Evolutionary conservation across 345 rosid species (phyloP).

Genomic region (Populus davidiana): DNA sequence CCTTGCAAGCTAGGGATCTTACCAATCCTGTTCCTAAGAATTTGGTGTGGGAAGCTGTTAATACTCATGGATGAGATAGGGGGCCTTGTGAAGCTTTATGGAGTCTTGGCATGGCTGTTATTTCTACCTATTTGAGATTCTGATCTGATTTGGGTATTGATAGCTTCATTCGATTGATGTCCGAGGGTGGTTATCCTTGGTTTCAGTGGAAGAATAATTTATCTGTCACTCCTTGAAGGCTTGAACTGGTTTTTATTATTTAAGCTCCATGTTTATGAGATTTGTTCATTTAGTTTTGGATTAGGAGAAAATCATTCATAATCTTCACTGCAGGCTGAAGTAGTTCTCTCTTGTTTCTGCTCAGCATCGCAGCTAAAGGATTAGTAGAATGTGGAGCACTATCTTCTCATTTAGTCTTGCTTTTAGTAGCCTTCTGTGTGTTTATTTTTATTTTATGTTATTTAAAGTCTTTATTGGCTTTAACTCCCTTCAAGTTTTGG

Average conservation of each 20-base stretch:
- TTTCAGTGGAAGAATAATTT: slow-evolving; percentile 22
- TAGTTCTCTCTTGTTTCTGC: slow-evolving; percentile 6
- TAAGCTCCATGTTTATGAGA: slow-evolving; percentile 1
- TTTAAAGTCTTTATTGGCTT: neutral
- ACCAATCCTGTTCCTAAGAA: slow-evolving; percentile 43
- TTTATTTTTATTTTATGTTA: neutral
- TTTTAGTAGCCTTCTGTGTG: neutral
- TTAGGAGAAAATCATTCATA: slow-evolving; percentile 1
- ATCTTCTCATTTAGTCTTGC: slow-evolving; percentile 14
- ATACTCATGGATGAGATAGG: slow-evolving; percentile 44
- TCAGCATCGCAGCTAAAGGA: slow-evolving; percentile 11
- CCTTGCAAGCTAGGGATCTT: slow-evolving; percentile 51
- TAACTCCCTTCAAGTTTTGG: neutral
- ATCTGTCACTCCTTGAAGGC: slow-evolving; percentile 22
- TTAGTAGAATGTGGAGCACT: slow-evolving; percentile 13
- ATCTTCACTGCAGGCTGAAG: slow-evolving; percentile 6
- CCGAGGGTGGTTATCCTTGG: slow-evolving; percentile 3
- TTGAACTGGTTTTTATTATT: slow-evolving; percentile 8
- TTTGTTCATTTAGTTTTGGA: slow-evolving; percentile 5
- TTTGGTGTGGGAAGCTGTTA: slow-evolving; percentile 59
- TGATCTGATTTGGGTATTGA: slow-evolving; percentile 8
- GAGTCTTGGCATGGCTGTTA: slow-evolving; percentile 13
- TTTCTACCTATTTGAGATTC: slow-evolving; percentile 9
- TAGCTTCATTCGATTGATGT: slow-evolving; percentile 16
- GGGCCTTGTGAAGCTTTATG: slow-evolving; percentile 7